Evolutionary conservation across 768 basidiomycete species (phyloP).

Genomic region (Astraeus odoratus): DNA sequence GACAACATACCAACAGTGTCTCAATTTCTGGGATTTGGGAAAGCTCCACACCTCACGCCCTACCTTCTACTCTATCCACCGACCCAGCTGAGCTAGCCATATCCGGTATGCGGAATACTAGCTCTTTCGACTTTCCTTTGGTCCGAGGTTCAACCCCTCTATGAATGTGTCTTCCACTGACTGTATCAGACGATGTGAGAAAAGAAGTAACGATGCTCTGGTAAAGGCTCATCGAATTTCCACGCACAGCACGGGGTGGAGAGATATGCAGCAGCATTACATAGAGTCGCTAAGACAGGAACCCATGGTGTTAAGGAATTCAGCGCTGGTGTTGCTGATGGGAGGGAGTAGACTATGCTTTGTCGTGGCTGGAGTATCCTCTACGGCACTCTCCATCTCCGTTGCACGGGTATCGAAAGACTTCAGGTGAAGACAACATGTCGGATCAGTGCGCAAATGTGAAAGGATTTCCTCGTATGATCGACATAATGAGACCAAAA

Average conservation of each 20-base stretch:
- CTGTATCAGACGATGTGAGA: slow-evolving; percentile 8
- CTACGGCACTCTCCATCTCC: too few relatives aligned
- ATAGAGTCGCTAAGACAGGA: slow-evolving; percentile 67
- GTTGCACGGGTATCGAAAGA: too few relatives aligned
- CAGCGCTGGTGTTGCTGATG: background rate
- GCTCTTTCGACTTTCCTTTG: slow-evolving; percentile 52
- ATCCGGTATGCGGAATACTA: slow-evolving; percentile 80
- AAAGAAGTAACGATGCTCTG: slow-evolving; percentile 33
- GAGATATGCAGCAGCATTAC: slow-evolving; percentile 58
- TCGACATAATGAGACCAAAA: slow-evolving; percentile 80
- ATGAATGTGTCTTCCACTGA: slow-evolving; percentile 28
- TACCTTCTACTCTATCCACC: slow-evolving; percentile 76
- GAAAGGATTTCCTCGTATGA: slow-evolving; percentile 51
- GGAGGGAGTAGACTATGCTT: too few relatives aligned
- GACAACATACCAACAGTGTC: slow-evolving; percentile 67
- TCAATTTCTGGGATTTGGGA: slow-evolving; percentile 92
- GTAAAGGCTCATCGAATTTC: slow-evolving; percentile 67
- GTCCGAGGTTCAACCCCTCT: slow-evolving; percentile 51
- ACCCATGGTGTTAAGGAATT: slow-evolving; percentile 80
- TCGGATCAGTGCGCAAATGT: slow-evolving; percentile 66
- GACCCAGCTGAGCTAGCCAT: slow-evolving; percentile 72
- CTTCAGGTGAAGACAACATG: too few relatives aligned
- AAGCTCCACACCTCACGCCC: slow-evolving; percentile 85
- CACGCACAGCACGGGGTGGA: slow-evolving; percentile 92
- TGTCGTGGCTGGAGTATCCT: too few relatives aligned